Evolutionary conservation across 2,329 filamentous ascomycete species (phyloP), one percentile per base, ranked within the genome.

Genomic region (Ophiostoma montium): DNA sequence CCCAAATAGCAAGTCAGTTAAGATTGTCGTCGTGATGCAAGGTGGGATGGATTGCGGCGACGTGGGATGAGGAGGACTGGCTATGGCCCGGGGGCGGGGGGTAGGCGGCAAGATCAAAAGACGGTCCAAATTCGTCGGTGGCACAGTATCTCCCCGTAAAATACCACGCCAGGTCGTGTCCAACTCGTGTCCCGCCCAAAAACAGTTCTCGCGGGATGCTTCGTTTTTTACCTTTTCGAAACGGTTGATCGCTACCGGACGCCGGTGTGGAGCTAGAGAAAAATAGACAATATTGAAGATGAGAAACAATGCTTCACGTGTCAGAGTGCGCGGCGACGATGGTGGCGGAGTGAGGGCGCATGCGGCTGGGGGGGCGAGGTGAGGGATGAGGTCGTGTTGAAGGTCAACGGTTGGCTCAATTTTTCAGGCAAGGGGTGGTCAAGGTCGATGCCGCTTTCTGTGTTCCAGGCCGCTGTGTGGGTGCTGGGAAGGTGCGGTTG

Each of bases 341-440:
- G 45, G 47, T 21, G 35, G n/a, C 18, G n/a, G 31, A 33, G 41
- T 13, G 21, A 41, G 23, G 43, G 31, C 35, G 43, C 21, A 35
- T 23, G 23, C 30, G 19, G 23, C 30, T 32, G n/a, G 39, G 31
- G 18, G 38, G 30, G 15, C 32, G 36, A 21, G 27, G 19, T 46
- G 35, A 31, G 43, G 35, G 36, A 23, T 42, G 16, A 35, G 33
- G 15, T 47, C 21, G 21, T 32, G 18, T 33, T 33, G 42, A 32
- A 42, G 23, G 42, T 31, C 32, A 33, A 49, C 31, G 50, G 48
- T 23, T 50, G 50, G 44, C 39, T 47, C 30, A 52, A 41, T 52
- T 52, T 52, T 52, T 52, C 44, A 21, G 47, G 32, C 36, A 49
- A 47, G 47, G 47, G 47, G 47, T 23, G 16, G 38, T 43, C 12